Percentiles rank a stretch among this genome's conserved stretches.
Evolutionary conservation across 257 asterid species (phyloP).

Genomic region (Gynochthodes officinalis): DNA sequence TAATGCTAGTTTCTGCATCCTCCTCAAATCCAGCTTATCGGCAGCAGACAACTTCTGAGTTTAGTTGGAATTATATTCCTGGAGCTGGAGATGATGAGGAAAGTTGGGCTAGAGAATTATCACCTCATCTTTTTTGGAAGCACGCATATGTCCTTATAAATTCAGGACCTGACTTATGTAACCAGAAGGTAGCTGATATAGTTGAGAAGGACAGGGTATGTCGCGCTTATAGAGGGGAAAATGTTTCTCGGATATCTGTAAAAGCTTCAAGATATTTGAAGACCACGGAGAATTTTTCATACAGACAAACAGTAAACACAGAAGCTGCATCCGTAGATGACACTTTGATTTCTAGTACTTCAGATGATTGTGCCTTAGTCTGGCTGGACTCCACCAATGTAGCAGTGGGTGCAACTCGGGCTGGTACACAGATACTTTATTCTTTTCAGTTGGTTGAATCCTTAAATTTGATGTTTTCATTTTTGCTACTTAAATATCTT

Average conservation of each 20-base stretch:
- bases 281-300: constrained; percentile 20
- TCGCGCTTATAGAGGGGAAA: constrained; percentile 68
- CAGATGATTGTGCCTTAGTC: constrained; percentile 29
- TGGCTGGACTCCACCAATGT: constrained; percentile 74
- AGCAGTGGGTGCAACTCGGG: constrained; percentile 56
- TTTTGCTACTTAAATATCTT: not conserved
- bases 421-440: constrained; percentile 39
- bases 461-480: not conserved
- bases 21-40: constrained; percentile 45
- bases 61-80: constrained; percentile 95
- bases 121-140: constrained; percentile 81
- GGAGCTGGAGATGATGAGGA: constrained; percentile 99
- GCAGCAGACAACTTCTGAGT: constrained; percentile 69
- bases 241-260: constrained; percentile 64
- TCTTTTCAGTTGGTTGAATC: constrained; percentile 10
- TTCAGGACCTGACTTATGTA: constrained; percentile 76
- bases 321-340: constrained; percentile 22
- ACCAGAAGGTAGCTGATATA: constrained; percentile 70
- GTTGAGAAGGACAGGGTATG: constrained; percentile 76
- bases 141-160: constrained; percentile 74
- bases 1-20: constrained; percentile 77
- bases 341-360: constrained; percentile 10
- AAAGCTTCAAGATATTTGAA: constrained; percentile 40
- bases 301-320: constrained; percentile 23
- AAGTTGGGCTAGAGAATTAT: constrained; percentile 91